A percentile compares a stretch with the other conserved stretches of the same genome.
Conservation (phyloP, 73 alveolate genomes). For the Tetrahymena borealis region DNA sequence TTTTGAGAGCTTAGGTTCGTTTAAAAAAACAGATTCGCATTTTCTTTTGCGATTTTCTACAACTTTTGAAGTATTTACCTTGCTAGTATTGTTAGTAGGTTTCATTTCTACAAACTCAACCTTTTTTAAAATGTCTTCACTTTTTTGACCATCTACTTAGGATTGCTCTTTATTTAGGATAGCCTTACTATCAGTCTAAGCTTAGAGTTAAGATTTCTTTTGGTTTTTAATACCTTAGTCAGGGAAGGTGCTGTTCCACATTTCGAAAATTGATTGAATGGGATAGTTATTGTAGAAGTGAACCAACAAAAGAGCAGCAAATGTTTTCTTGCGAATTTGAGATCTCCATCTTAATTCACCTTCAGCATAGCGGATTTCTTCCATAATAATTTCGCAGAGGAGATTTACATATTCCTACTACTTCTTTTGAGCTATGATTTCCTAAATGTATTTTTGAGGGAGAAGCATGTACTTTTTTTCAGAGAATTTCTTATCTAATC, state of each 20-base stretch:
- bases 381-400: neutral
- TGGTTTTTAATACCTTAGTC: neutral
- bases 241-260: neutral
- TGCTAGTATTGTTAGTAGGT: no score
- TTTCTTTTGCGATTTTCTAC: neutral
- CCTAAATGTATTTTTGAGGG: neutral
- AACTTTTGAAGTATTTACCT: no score
- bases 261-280: neutral
- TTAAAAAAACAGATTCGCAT: neutral
- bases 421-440: neutral
- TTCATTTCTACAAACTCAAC: no score
- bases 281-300: neutral
- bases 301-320: neutral
- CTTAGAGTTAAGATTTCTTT: no score
- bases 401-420: neutral
- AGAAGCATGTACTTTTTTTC: neutral
- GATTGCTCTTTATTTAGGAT: no score
- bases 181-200: no score
- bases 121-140: no score
- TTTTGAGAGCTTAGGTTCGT: neutral
- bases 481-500: neutral
- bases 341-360: neutral
- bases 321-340: neutral
- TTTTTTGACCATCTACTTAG: no score
- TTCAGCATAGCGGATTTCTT: neutral